A percentile compares a stretch with the other conserved stretches of the same genome.
Conservation (phyloP, 352 stramenopile genomes). For the Phytophthora megakarya region DNA sequence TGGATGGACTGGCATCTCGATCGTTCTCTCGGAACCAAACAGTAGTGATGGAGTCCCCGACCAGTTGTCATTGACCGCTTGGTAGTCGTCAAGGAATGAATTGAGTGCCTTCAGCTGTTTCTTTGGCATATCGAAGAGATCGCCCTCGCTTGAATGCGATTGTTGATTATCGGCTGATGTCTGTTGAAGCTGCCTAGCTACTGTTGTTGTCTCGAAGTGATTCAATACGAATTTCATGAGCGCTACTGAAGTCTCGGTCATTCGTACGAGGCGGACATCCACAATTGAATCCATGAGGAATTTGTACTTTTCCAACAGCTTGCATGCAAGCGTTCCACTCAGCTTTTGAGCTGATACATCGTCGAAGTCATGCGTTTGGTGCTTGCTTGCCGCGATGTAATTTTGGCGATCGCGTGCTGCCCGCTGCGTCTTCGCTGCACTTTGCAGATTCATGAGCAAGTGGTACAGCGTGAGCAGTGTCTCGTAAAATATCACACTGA, state of each 20-base stretch:
- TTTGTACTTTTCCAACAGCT: constrained; percentile 61
- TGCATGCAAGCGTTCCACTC: constrained; percentile 43
- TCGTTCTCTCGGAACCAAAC: constrained; percentile 34
- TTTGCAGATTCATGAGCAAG: constrained; percentile 56
- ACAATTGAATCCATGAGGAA: constrained; percentile 78
- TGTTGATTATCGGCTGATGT: constrained; percentile 26
- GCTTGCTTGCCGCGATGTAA: constrained; percentile 34
- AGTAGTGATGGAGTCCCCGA: constrained; percentile 29
- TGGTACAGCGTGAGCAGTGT: constrained; percentile 68
- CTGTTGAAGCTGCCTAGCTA: constrained; percentile 9
- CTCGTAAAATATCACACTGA: constrained; percentile 74
- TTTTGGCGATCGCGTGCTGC: constrained; percentile 25
- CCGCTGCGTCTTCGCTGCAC: constrained; percentile 31
- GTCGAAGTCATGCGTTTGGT: constrained; percentile 6
- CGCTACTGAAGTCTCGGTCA: constrained; percentile 57
- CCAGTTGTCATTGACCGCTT: constrained; percentile 20
- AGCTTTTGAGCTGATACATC: constrained; percentile 41
- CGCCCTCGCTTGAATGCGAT: constrained; percentile 11
- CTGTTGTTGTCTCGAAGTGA: constrained; percentile 38
- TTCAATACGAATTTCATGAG: constrained; percentile 66
- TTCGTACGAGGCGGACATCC: constrained; percentile 61
- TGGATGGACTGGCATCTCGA: constrained; percentile 30
- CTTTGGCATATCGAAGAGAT: constrained; percentile 23
- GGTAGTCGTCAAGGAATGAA: constrained; percentile 40
- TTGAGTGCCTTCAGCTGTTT: constrained; percentile 23